Percentiles rank a stretch among this genome's conserved stretches.
These are phyloP conservation scores for Pythium rhizo-oryzae DNA, from an alignment of 352 stramenopile species.

Conservation along the genomic window DNA sequence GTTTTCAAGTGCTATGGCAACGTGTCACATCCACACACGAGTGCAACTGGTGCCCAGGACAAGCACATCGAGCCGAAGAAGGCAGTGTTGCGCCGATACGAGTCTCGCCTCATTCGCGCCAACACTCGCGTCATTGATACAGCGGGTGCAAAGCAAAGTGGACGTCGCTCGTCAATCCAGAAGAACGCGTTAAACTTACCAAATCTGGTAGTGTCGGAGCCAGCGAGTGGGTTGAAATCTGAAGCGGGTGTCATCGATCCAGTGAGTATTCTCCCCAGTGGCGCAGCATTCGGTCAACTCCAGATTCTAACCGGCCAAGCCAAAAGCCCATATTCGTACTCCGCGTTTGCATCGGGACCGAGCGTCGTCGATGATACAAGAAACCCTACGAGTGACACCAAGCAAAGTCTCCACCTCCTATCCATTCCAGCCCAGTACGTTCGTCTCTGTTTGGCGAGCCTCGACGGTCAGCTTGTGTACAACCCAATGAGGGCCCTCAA, in stretches of 20 bases:
- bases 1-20: conserved; percentile 37
- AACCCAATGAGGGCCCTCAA: conserved; percentile 44
- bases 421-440: conserved; percentile 35
- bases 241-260: conserved; percentile 27
- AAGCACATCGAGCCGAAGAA: conserved; percentile 13
- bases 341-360: conserved; percentile 30
- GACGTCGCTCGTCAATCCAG: conserved; percentile 17
- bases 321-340: conserved; percentile 45
- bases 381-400: neutral
- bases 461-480: conserved; percentile 46
- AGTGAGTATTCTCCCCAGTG: conserved; percentile 40
- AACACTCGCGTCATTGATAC: conserved; percentile 28
- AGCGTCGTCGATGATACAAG: neutral
- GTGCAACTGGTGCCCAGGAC: neutral
- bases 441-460: conserved; percentile 28
- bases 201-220: conserved; percentile 1
- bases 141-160: conserved; percentile 5
- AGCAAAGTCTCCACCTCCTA: conserved; percentile 29
- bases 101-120: conserved; percentile 39
- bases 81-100: conserved; percentile 31
- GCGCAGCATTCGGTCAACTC: conserved; percentile 44
- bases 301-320: conserved; percentile 40
- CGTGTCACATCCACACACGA: neutral
- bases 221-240: neutral
- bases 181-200: neutral